Conservation (phyloP, 257 asterid genomes). For the Solanum pennellii region DNA sequence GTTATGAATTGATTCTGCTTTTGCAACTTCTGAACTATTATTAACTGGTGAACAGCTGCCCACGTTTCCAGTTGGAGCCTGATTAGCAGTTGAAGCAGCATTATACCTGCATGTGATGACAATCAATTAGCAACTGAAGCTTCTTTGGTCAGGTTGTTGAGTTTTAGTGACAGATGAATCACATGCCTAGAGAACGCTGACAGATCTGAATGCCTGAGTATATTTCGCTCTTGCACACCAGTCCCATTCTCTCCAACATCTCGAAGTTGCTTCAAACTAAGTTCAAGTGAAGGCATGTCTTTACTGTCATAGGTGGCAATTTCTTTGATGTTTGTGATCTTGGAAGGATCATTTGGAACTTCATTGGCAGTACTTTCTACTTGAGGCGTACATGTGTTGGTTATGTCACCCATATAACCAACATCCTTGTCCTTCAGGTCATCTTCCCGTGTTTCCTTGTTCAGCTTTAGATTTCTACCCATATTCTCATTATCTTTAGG, state of each 20-base stretch:
- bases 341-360: conserved; percentile 13
- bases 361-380: conserved; percentile 9
- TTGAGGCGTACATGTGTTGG: conserved; percentile 3
- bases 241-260: conserved; percentile 18
- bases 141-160: neutral
- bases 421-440: conserved; percentile 12
- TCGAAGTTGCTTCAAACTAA: conserved; percentile 21
- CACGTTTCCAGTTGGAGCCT: conserved; percentile 27
- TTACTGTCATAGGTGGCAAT: conserved; percentile 8
- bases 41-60: conserved; percentile 38
- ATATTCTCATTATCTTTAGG: conserved; percentile 8
- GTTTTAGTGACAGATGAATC: neutral
- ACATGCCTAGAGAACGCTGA: conserved; percentile 42
- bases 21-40: conserved; percentile 30
- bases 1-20: conserved; percentile 24
- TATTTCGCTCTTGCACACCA: conserved; percentile 25
- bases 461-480: conserved; percentile 8
- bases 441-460: conserved; percentile 4
- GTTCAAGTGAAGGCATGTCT: conserved; percentile 24
- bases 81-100: conserved; percentile 19
- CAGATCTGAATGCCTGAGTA: conserved; percentile 33
- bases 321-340: conserved; percentile 7
- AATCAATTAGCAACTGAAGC: neutral
- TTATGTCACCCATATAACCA: conserved; percentile 6
- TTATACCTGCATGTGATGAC: conserved; percentile 26